Conservation (phyloP, 768 basidiomycete genomes). For the Lactifluus subvellereus region DNA sequence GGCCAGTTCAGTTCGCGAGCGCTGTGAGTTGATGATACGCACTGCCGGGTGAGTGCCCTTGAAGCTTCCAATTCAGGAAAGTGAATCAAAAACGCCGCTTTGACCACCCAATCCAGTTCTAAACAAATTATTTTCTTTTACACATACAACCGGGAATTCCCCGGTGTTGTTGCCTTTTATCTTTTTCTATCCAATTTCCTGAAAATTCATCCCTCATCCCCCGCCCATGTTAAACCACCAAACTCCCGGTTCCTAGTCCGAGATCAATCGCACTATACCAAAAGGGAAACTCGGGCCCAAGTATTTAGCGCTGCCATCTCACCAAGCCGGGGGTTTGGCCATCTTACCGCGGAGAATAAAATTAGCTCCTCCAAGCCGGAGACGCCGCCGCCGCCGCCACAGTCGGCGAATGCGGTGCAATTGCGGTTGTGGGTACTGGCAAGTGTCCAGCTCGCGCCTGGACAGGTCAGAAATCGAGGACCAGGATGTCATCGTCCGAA, state of each 20-base stretch:
- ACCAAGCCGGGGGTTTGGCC: not conserved
- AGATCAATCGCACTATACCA: conserved; percentile 15
- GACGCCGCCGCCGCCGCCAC: conserved; percentile 8
- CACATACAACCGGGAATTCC: not conserved
- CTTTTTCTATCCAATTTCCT: too few relatives aligned
- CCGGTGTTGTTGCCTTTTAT: not conserved
- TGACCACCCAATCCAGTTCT: not conserved
- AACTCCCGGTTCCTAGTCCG: conserved; percentile 1
- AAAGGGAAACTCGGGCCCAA: conserved; percentile 20
- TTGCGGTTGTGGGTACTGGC: not conserved
- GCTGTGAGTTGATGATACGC: not conserved
- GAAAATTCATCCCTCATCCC: not conserved
- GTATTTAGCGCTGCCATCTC: not conserved
- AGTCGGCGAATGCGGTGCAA: not conserved
- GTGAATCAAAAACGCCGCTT: conserved; percentile 10
- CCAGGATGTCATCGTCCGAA: conserved; percentile 22
- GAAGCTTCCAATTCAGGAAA: conserved; percentile 14
- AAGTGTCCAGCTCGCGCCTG: not conserved
- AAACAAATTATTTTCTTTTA: not conserved
- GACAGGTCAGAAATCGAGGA: not conserved
- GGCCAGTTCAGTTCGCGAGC: not conserved
- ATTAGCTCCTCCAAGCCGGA: conserved; percentile 2
- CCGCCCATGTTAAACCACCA: not conserved
- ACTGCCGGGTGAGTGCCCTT: conserved; percentile 2
- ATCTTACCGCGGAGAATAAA: conserved; percentile 5